phyloP scores from a whole-genome alignment of 2,329 filamentous ascomycete genomes.

The Fusarium setosum region DNA sequence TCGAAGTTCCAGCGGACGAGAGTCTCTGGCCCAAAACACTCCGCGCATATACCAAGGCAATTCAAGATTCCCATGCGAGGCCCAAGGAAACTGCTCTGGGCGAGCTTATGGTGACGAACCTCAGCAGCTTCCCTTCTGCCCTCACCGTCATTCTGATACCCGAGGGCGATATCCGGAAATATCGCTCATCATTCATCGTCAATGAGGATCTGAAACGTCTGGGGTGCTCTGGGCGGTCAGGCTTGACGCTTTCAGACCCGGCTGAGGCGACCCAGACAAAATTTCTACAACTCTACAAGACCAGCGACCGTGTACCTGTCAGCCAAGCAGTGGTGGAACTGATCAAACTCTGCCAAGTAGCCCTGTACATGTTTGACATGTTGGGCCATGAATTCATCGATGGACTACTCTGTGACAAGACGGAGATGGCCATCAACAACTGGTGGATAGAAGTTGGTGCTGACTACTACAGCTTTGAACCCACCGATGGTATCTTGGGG shows the following conservation, averaged over 20 bases:
- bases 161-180: constrained; percentile 83
- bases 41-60: constrained; percentile 85
- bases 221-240: constrained; percentile 90
- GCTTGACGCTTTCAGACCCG: constrained; percentile 82
- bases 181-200: constrained; percentile 88
- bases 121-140: constrained; percentile 91
- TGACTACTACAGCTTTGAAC: constrained; percentile 92
- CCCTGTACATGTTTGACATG: constrained; percentile 88
- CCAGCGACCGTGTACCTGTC: constrained; percentile 83
- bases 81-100: constrained; percentile 85
- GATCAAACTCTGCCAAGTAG: constrained; percentile 90
- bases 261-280: constrained; percentile 87
- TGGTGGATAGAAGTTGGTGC: constrained; percentile 97
- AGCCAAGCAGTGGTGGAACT: constrained; percentile 86
- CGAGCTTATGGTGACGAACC: constrained; percentile 91
- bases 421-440: constrained; percentile 87
- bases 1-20: constrained; percentile 86
- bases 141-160: constrained; percentile 93
- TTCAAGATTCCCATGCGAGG: constrained; percentile 86
- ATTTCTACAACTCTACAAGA: constrained; percentile 90
- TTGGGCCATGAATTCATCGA: constrained; percentile 91
- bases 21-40: constrained; percentile 82
- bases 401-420: constrained; percentile 91
- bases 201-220: constrained; percentile 94
- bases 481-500: constrained; percentile 90